These are phyloP conservation scores for Solanum rostratum DNA, from an alignment of 257 asterid genomes.

Conservation along the genomic window DNA sequence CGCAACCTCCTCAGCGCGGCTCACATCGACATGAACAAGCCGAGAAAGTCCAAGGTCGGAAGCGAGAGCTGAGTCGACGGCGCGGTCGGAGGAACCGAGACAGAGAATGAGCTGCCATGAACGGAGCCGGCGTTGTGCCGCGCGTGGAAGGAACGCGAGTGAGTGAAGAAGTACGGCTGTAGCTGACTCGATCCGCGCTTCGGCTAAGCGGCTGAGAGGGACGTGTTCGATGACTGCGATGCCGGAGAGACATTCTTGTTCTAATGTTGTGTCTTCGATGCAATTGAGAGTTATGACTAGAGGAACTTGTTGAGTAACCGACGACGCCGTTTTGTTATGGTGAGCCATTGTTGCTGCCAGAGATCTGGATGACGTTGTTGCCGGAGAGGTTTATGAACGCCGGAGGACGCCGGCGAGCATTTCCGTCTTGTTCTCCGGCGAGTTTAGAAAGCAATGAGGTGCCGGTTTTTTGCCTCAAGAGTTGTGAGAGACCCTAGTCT, in stretches of 20 bases:
- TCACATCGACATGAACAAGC: constrained; percentile 80
- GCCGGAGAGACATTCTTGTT: constrained; percentile 69
- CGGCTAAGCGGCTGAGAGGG: constrained; percentile 79
- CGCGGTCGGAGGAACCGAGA: constrained; percentile 90
- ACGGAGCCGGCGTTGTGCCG: constrained; percentile 95
- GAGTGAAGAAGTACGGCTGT: constrained; percentile 87
- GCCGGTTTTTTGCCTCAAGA: background rate
- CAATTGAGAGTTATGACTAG: constrained; percentile 79
- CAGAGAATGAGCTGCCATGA: constrained; percentile 90
- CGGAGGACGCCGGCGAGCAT: background rate
- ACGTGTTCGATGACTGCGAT: constrained; percentile 78
- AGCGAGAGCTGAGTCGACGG: constrained; percentile 80
- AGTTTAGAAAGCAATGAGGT: background rate
- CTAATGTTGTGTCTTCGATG: constrained; percentile 69
- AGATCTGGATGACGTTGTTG: constrained; percentile 20
- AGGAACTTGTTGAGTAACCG: constrained; percentile 31
- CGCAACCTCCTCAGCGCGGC: constrained; percentile 93
- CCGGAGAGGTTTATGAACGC: background rate
- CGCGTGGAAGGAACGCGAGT: constrained; percentile 93
- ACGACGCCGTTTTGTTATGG: constrained; percentile 14
- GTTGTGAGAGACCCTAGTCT: constrained; percentile 7
- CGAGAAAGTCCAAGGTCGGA: constrained; percentile 69
- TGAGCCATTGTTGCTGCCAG: constrained; percentile 34
- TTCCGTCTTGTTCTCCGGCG: background rate
- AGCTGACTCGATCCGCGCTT: constrained; percentile 83